Percentiles rank a stretch among this genome's conserved stretches.
Conservation (phyloP, 192 early-diverging fungal species). For the Ramicandelaber brevisporus region DNA sequence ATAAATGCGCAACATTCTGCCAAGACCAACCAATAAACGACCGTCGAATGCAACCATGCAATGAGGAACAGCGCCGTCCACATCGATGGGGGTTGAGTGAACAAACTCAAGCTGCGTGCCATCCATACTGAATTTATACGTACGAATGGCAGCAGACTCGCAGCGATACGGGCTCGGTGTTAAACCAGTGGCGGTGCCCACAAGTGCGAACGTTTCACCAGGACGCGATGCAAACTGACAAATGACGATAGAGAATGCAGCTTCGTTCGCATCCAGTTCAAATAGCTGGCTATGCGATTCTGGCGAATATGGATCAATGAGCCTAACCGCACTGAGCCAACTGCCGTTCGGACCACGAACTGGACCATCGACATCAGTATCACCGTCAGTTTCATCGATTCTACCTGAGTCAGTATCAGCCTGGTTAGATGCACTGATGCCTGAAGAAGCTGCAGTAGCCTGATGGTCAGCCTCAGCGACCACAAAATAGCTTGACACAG, state of each 20-base stretch:
- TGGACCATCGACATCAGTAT: too few species aligned
- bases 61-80: constrained; percentile 34
- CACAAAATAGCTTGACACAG: constrained; percentile 54
- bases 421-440: too few species aligned
- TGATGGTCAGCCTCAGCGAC: constrained; percentile 70
- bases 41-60: constrained; percentile 73
- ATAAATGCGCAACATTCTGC: constrained; percentile 69
- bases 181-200: constrained; percentile 59
- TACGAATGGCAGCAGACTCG: constrained; percentile 38
- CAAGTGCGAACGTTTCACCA: constrained; percentile 38
- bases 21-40: constrained; percentile 64
- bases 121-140: constrained; percentile 41
- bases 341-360: constrained; percentile 33
- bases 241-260: constrained; percentile 48
- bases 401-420: too few species aligned
- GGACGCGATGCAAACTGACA: constrained; percentile 28
- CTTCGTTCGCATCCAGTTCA: constrained; percentile 65
- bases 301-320: constrained; percentile 50
- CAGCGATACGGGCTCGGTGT: constrained; percentile 37
- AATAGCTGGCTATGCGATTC: constrained; percentile 35
- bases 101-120: constrained; percentile 45
- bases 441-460: too few species aligned
- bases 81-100: constrained; percentile 67
- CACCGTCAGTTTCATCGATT: too few species aligned
- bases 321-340: constrained; percentile 71